Evolutionary conservation across 2,329 filamentous ascomycete genomes (phyloP), one percentile per base, ranked within the genome.

Genomic region (Alternaria sp.): DNA sequence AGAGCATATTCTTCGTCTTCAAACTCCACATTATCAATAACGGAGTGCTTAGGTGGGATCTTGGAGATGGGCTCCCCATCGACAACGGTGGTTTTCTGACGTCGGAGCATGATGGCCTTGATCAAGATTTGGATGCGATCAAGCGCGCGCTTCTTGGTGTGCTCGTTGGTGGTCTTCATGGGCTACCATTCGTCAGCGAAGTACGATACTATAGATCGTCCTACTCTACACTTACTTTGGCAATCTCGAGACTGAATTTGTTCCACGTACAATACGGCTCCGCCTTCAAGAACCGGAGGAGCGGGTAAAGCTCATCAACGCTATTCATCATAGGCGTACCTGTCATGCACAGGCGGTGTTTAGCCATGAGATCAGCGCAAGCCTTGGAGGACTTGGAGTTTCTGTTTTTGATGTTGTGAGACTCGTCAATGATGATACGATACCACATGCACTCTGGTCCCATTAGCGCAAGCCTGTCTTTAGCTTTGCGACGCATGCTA

Each of bases 271-370:
- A 87, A 76, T 95, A 96, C 2, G 92, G 93, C 61, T 85, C 85
- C 72, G 96, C 94, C 3, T 85, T 83, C 16, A 96, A 82, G 73
- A 96, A 97, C 3, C 87, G 85, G 44, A 97, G 83, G 20, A 96
- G 80, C 0, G 92, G 91, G 70, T 87, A 93, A 3, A 96, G 82
- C 69, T 97, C 94, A 24, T 86, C 82, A 3, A 94, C 87, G 12
- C 85, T 88, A 69, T 97, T 97, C 90, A 95, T 95, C 90, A 94
- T 93, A 5, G 92, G 92, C 0, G 92, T 95, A 26, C 92, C 92
- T 3, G 89, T 92, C 76, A 94, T 85, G 72, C 90, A 93, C 81
- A 91, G 89, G 48, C 91, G 85, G 72, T 91, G 87, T 36, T 80
- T 82, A 14, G 90, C 82, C 61, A 85, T 79, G 16, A 95, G 77